These are phyloP conservation scores for Xerocomellus amylosporus DNA, from an alignment of 768 basidiomycete species.

Conservation along the genomic window DNA sequence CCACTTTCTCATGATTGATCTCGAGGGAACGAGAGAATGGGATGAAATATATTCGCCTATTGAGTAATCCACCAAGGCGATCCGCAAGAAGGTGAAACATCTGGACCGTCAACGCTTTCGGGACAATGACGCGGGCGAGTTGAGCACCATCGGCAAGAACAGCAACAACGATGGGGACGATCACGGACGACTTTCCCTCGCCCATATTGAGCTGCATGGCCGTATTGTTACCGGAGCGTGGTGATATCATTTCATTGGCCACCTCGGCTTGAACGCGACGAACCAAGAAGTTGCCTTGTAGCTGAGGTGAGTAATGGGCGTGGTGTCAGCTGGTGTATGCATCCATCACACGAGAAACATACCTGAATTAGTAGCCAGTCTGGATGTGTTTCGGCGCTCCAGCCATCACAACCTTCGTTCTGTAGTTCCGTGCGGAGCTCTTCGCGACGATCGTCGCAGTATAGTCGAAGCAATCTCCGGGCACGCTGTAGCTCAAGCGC, in stretches of 20 bases:
- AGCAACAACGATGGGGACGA: conserved; percentile 44
- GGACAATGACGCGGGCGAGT: conserved; percentile 19
- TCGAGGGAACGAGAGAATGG: conserved; percentile 47
- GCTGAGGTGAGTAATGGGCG: no score
- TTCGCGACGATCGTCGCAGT: no score
- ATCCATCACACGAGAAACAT: no score
- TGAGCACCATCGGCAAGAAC: conserved; percentile 42
- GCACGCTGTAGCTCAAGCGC: conserved; percentile 13
- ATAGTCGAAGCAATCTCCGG: no score
- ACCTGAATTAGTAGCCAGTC: no score
- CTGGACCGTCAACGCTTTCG: conserved; percentile 44
- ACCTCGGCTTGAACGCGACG: conserved; percentile 43
- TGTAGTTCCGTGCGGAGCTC: no score
- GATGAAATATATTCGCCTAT: conserved; percentile 47
- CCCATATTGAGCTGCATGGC: conserved; percentile 57
- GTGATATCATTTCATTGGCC: conserved; percentile 38
- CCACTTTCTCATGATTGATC: conserved; percentile 15
- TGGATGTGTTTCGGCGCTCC: no score
- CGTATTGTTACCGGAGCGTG: conserved; percentile 35
- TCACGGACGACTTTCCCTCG: conserved; percentile 51
- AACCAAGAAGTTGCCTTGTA: conserved; percentile 38
- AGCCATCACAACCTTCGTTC: no score
- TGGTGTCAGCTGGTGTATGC: no score
- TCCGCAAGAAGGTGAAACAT: conserved; percentile 50
- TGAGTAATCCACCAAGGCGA: conserved; percentile 42